Base-by-base conservation (phyloP, 345 rosid species). In the Tarenaya hassleriana region DNA sequence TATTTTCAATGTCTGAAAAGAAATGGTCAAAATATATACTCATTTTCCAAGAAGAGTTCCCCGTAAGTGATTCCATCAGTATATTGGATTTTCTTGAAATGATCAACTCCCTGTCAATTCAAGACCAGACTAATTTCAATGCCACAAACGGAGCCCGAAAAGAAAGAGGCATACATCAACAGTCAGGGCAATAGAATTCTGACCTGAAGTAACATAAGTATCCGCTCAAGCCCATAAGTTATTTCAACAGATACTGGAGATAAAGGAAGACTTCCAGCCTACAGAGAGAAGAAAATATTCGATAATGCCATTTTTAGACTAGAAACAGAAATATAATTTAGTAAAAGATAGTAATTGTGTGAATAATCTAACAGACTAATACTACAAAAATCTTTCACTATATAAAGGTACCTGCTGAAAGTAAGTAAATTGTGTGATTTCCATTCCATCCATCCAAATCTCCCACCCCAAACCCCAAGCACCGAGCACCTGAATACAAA, bases 401-500 rank as follows among this genome's bases (percentile, higher is more conserved):
- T 31, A 53, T 41, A 42, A 51, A 51, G 17, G 31, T 52, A 91
- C 98, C 98, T 91, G 98, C 74, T 91, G 98, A 65, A 91, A 91
- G 75, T 91, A 91, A 47, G 98, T 91, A 76, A 91, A 91, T 35
- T 91, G 98, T 8, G 98, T 91, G 72, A 91, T 79, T 78, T 91
- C 98, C 96, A 91, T 91, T 60, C 98, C 98, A 73, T 91, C 98
- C 98, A 91, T 91, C 98, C 98, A 91, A 62, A 91, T 74, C 70
- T 91, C 98, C 98, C 98, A 91, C 35, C 98, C 98, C 73, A 91
- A 76, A 11, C 98, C 98, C 96, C 98, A 91, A 34, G 98, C 98
- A 73, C 98, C 98, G 60, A 91, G 91, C 57, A 91, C 98, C 98
- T 91, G 66, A 49, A 55, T 54, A 56, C 17, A 72, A 65, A 60